Conservation (phyloP, 352 stramenopile species). For the Phytophthora cryptogea region DNA sequence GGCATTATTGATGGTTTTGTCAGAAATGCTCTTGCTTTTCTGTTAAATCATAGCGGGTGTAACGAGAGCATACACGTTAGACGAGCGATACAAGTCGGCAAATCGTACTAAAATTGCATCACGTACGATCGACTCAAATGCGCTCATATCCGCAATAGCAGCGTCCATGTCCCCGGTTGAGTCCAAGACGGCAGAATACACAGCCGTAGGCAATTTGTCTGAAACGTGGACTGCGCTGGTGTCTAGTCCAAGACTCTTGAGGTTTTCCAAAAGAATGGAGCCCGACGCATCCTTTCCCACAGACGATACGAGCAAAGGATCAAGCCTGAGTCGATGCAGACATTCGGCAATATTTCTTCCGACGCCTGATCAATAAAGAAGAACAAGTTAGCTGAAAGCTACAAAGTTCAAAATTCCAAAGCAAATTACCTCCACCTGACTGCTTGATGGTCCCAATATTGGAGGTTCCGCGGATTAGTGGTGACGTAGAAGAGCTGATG, state of each 20-base stretch:
- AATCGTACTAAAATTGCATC: neutral
- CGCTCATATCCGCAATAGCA: slow-evolving; percentile 88
- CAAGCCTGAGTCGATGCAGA: slow-evolving; percentile 65
- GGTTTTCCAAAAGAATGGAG: slow-evolving; percentile 71
- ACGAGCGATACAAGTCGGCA: neutral
- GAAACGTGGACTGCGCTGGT: slow-evolving; percentile 60
- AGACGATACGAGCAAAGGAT: slow-evolving; percentile 79
- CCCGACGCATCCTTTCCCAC: slow-evolving; percentile 81
- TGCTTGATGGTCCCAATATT: slow-evolving; percentile 88
- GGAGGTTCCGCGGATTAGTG: slow-evolving; percentile 81
- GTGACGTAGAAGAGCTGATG: slow-evolving; percentile 69
- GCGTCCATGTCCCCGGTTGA: slow-evolving; percentile 79
- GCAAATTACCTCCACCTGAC: slow-evolving; percentile 62
- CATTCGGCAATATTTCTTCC: slow-evolving; percentile 93
- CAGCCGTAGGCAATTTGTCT: slow-evolving; percentile 66
- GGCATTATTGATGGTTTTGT: slow-evolving; percentile 52
- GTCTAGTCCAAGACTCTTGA: slow-evolving; percentile 63
- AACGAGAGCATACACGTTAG: neutral
- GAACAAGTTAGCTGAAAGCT: neutral
- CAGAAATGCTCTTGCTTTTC: slow-evolving; percentile 48
- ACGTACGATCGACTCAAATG: slow-evolving; percentile 77
- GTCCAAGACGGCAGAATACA: slow-evolving; percentile 86
- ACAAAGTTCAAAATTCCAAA: neutral
- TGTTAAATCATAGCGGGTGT: slow-evolving; percentile 11
- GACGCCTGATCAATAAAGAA: slow-evolving; percentile 57